phyloP scores from a whole-genome alignment of 1,284 basidiomycete genomes.

The Macrocystidia cucumis region DNA sequence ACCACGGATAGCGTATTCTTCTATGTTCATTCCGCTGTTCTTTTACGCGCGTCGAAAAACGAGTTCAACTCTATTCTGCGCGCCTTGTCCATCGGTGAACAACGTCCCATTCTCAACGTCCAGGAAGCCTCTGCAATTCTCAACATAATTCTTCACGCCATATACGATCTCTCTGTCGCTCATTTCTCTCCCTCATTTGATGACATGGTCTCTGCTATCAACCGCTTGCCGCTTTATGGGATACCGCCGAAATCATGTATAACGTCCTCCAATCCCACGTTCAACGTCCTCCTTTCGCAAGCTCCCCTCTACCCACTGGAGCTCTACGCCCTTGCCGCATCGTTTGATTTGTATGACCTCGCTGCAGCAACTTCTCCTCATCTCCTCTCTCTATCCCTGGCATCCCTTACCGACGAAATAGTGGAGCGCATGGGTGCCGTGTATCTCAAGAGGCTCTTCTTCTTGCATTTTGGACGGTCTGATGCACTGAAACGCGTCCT shows the following conservation, averaged over 20 bases:
- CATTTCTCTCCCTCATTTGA: conserved; percentile 54
- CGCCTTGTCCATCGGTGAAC: conserved; percentile 23
- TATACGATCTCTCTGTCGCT: conserved; percentile 54
- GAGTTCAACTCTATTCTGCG: conserved; percentile 42
- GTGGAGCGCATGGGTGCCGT: conserved; percentile 50
- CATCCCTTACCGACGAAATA: conserved; percentile 50
- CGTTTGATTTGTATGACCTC: conserved; percentile 46
- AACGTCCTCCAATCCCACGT: conserved; percentile 32
- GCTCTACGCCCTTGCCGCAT: conserved; percentile 51
- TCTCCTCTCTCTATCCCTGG: conserved; percentile 49
- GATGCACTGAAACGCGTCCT: conserved; percentile 44
- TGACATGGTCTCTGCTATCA: conserved; percentile 37
- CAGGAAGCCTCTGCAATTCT: conserved; percentile 43
- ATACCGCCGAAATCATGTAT: conserved; percentile 33
- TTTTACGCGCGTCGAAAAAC: conserved; percentile 46
- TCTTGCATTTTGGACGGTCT: conserved; percentile 43
- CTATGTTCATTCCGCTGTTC: conserved; percentile 47
- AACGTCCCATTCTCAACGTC: conserved; percentile 37
- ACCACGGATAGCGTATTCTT: conserved; percentile 73
- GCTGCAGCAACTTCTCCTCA: conserved; percentile 53
- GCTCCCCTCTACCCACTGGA: conserved; percentile 50
- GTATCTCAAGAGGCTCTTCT: conserved; percentile 56
- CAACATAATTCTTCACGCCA: conserved; percentile 53
- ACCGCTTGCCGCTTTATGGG: conserved; percentile 42
- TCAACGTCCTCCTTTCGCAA: conserved; percentile 39